Base-by-base conservation (phyloP, 2,329 filamentous ascomycete genomes). In the Camptophora hylomeconis region DNA sequence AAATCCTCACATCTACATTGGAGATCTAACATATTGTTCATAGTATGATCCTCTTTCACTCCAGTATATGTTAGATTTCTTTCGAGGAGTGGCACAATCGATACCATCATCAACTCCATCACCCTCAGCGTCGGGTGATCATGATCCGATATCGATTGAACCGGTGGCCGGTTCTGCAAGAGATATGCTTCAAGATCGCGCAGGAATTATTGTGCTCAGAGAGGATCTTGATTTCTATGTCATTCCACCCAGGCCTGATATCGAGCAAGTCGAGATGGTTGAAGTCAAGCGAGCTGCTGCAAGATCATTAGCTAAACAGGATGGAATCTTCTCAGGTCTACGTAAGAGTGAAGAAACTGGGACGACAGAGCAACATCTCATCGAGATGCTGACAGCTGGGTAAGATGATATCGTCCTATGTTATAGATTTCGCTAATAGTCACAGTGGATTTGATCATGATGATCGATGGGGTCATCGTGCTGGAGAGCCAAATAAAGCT, bases 31-130 rank as follows among this genome's bases (percentile, higher is more conserved):
- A 34, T 67, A 60, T 55, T 45, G 36, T 45, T 60, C 58, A 45
- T 61, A 98, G 89, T 98, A 95, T 61, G 89, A 98, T 56, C 87
- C 89, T 14, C 76, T 77, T 30, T 95, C 87, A 26, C 72, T 98
- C 31, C 84, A 95, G 58, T 98, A 95, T 61, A 98, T 98, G 89
- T 72, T 98, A 41, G 87, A 94, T 48, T 98, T 98, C 59, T 98
- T 98, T 65, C 80, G 89, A 41, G 76, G 77, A 42, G 87, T 98
- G 39, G 89, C 89, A 30, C 84, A 94, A 57, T 89, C 86, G n/a
- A 95, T 98, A 43, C 83, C 82, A 7, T 69, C 72, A 22, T 74
- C 81, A 39, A 61, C 70, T 10, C 65, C 67, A 17, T 81, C 80
- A 29, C 72, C 77, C 18, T 71, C 67, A 32, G 60, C 70, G 19